These are phyloP conservation scores for Fusarium sp. DNA, from an alignment of 2,329 filamentous ascomycete genomes.

Conservation along the genomic window DNA sequence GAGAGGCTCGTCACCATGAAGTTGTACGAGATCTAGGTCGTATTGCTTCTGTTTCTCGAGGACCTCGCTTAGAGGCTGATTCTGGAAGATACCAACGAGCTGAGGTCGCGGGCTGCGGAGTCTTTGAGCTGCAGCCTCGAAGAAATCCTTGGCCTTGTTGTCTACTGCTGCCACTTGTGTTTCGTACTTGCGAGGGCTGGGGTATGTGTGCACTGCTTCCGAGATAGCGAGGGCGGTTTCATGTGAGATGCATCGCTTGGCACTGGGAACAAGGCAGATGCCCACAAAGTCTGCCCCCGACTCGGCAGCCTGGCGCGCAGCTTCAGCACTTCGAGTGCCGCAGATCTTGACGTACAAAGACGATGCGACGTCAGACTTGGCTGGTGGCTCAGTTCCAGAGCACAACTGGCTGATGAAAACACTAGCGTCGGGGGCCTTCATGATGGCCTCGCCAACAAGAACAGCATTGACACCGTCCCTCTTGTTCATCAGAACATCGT, in stretches of 20 bases:
- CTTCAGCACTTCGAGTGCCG: slow-evolving; percentile 85
- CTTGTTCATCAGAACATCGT: slow-evolving; percentile 89
- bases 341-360: slow-evolving; percentile 90
- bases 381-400: slow-evolving; percentile 61
- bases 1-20: slow-evolving; percentile 90
- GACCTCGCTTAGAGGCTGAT: slow-evolving; percentile 86
- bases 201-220: slow-evolving; percentile 78
- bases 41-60: slow-evolving; percentile 81
- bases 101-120: slow-evolving; percentile 71
- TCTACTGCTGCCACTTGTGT: slow-evolving; percentile 44
- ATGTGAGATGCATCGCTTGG: slow-evolving; percentile 81
- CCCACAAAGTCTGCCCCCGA: slow-evolving; percentile 92
- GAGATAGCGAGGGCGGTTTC: slow-evolving; percentile 86
- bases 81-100: slow-evolving; percentile 92
- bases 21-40: slow-evolving; percentile 86
- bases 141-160: slow-evolving; percentile 72
- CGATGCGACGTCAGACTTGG: slow-evolving; percentile 51
- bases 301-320: slow-evolving; percentile 81
- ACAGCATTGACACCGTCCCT: slow-evolving; percentile 92
- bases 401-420: slow-evolving; percentile 88
- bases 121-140: slow-evolving; percentile 63
- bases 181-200: slow-evolving; percentile 52
- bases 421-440: slow-evolving; percentile 86
- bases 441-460: slow-evolving; percentile 93
- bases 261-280: slow-evolving; percentile 87